Percentiles rank a stretch among this genome's conserved stretches.
phyloP scores from a whole-genome alignment of 2,329 filamentous ascomycete species.

The Exserohilum rostratum region DNA sequence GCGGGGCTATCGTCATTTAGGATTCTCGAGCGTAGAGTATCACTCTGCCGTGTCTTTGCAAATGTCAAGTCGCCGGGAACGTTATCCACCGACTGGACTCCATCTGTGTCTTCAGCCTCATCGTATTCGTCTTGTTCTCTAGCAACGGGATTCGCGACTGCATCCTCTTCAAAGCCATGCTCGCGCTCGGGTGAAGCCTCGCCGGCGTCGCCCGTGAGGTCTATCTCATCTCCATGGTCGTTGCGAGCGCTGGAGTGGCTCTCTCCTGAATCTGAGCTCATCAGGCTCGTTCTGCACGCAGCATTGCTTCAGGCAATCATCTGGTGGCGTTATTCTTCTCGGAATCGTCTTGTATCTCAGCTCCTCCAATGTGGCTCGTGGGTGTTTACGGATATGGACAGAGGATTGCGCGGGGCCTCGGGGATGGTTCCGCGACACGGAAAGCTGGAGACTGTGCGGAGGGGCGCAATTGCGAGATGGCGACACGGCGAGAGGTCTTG shows the following conservation, averaged over 20 bases:
- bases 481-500: background rate
- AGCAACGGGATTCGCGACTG: constrained; percentile 11
- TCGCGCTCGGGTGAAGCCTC: background rate
- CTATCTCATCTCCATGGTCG: constrained; percentile 36
- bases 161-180: constrained; percentile 5
- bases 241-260: constrained; percentile 65
- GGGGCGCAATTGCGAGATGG: background rate
- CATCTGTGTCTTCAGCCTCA: constrained; percentile 19
- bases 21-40: constrained; percentile 13
- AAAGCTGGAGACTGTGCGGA: constrained; percentile 11
- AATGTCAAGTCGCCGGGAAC: constrained; percentile 41
- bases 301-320: constrained; percentile 58
- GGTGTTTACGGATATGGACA: background rate
- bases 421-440: constrained; percentile 13
- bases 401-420: constrained; percentile 17
- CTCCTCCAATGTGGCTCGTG: constrained; percentile 8
- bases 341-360: constrained; percentile 1
- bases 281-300: constrained; percentile 60
- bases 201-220: constrained; percentile 47
- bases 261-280: constrained; percentile 72
- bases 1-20: constrained; percentile 65
- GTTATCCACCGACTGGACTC: constrained; percentile 30
- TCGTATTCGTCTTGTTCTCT: constrained; percentile 26
- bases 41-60: constrained; percentile 31
- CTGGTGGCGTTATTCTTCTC: background rate